A percentile compares a stretch with the other conserved stretches of the same genome.
These are phyloP conservation scores for Apostasia ramifera DNA, from an alignment of 106 monocot genomes.

Conservation along the genomic window DNA sequence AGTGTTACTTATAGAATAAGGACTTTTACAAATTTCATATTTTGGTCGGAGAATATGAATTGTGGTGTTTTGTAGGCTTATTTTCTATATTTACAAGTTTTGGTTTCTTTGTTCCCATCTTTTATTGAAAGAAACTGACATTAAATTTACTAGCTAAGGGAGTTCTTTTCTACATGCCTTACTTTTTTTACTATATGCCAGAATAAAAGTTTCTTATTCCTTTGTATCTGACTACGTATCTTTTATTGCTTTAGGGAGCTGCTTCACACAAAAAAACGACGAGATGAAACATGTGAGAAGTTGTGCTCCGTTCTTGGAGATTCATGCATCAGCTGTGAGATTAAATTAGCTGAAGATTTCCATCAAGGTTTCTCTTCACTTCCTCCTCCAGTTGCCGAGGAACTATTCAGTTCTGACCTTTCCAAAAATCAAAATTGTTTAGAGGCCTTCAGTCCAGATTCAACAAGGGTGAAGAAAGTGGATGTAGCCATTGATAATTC, in stretches of 20 bases:
- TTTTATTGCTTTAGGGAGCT: slow-evolving; percentile 49
- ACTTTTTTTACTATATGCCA: too few species aligned
- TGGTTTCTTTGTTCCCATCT: too few species aligned
- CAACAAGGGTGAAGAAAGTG: slow-evolving; percentile 43
- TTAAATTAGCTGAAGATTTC: slow-evolving; percentile 47
- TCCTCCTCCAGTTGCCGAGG: slow-evolving; percentile 39
- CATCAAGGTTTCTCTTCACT: slow-evolving; percentile 70
- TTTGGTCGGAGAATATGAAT: too few species aligned
- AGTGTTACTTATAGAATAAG: too few species aligned
- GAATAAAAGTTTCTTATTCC: too few species aligned
- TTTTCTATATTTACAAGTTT: too few species aligned
- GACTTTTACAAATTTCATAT: too few species aligned
- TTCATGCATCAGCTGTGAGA: slow-evolving; percentile 59
- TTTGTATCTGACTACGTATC: not conserved
- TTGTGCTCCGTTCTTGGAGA: slow-evolving; percentile 54
- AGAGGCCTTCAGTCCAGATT: slow-evolving; percentile 36
- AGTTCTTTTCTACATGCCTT: too few species aligned
- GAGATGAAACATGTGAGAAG: slow-evolving; percentile 61
- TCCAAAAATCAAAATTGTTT: slow-evolving; percentile 25
- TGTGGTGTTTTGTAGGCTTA: too few species aligned
- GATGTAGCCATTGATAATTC: slow-evolving; percentile 65
- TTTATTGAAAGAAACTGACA: too few species aligned
- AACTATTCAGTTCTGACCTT: slow-evolving; percentile 54
- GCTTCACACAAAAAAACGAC: slow-evolving; percentile 62
- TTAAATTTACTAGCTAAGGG: too few species aligned